Conservation (phyloP, 495 filamentous ascomycete genomes). For the Rostrohypoxylon terebratum region DNA sequence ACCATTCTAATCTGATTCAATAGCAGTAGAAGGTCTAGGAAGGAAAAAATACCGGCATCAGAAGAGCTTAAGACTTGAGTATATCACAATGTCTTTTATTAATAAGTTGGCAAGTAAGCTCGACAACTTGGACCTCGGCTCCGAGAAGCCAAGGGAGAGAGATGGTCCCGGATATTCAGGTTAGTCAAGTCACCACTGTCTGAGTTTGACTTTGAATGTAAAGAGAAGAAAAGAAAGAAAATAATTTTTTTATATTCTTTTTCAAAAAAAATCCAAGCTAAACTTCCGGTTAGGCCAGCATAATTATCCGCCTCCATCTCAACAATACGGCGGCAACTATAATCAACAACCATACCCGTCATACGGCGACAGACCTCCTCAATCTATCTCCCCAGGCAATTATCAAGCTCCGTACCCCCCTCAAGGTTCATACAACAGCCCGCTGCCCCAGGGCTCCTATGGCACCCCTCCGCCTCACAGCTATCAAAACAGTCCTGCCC, state of each 20-base stretch:
- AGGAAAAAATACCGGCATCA: background rate
- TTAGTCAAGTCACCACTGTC: constrained; percentile 21
- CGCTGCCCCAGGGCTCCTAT: constrained; percentile 48
- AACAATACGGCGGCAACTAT: constrained; percentile 39
- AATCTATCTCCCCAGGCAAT: constrained; percentile 13
- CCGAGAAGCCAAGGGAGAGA: constrained; percentile 27
- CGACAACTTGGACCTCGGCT: constrained; percentile 43
- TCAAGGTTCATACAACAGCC: constrained; percentile 41
- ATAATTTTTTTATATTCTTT: too few relatives aligned
- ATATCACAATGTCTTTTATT: constrained; percentile 43
- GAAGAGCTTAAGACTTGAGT: background rate
- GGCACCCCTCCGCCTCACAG: constrained; percentile 27
- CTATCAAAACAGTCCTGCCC: constrained; percentile 42
- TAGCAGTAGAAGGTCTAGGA: background rate
- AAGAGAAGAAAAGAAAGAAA: too few relatives aligned
- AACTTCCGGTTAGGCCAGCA: constrained; percentile 24
- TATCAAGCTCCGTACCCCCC: constrained; percentile 38
- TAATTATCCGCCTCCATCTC: constrained; percentile 44
- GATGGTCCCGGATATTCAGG: constrained; percentile 25
- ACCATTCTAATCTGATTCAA: background rate
- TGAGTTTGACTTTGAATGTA: background rate
- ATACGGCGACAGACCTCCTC: constrained; percentile 28
- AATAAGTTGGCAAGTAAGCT: constrained; percentile 47
- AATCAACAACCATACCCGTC: constrained; percentile 27
- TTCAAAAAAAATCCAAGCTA: background rate